Base-by-base conservation (phyloP, 345 rosid species). In the Eucalyptus curtisii region DNA sequence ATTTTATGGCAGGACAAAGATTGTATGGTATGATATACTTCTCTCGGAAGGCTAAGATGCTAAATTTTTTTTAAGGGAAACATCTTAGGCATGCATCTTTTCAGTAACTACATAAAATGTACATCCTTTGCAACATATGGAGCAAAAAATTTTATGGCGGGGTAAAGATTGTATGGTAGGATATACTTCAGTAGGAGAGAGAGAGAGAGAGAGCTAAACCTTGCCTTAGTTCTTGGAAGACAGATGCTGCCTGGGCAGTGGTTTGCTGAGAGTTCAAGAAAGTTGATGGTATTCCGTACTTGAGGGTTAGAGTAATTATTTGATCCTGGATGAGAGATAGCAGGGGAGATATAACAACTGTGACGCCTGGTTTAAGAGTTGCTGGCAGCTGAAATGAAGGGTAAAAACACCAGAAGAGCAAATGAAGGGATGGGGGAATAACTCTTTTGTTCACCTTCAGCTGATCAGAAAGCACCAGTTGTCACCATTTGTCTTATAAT, bases 321-420 rank as follows among this genome's bases (percentile, higher is more conserved):
- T 95, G 99, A 92, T 97, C 99, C 90, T 97, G 99, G 88, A 97
- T 96, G 87, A 96, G 97, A 86, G 98, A 96, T 40, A 96, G 96
- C 42, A 96, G 86, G 66, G 97, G 99, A 90, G 98, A 95, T 89
- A 97, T 90, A 87, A 97, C 98, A 92, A 96, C 94, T 66, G 98
- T 96, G 85, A 97, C 98, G 50, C 99, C 97, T 22, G 94, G 94
- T 91, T 95, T 96, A 82, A 97, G 94, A 87, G 96, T 95, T 31
- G 99, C 98, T 86, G 99, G 96, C 85, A 96, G 99, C 98, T 97
- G 97, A 49, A 85, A 64, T 44, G 87, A 90, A 17, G 52, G 2
- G 52, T 15, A 50, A 20, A 27, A 44, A 10, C 30, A 76, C 4
- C 16, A 44, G 15, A 49, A 85, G 71, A 61, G 17, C 5, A 13